These are phyloP conservation scores for Flaveria bidentis DNA, from an alignment of 129 eudicot species.

Conservation along the genomic window DNA sequence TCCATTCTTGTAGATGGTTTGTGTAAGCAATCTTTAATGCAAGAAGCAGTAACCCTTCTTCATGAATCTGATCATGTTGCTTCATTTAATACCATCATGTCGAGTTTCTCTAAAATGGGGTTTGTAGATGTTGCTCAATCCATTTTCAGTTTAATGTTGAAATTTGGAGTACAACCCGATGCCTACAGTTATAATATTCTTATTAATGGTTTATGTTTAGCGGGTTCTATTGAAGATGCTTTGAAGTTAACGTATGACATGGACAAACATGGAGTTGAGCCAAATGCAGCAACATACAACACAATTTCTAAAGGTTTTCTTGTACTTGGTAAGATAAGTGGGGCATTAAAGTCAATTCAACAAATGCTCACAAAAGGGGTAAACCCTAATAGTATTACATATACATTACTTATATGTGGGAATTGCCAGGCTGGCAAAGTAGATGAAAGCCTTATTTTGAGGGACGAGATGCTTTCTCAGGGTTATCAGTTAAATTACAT, in stretches of 20 bases:
- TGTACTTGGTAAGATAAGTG: constrained; percentile 59
- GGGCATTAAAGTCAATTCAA: constrained; percentile 41
- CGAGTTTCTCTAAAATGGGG: constrained; percentile 66
- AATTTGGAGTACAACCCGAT: constrained; percentile 79
- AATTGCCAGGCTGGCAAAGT: constrained; percentile 66
- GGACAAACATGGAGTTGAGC: constrained; percentile 72
- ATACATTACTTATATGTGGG: constrained; percentile 65
- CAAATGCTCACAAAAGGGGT: constrained; percentile 50
- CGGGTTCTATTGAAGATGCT: constrained; percentile 89
- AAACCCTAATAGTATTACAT: constrained; percentile 53
- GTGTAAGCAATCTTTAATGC: constrained; percentile 67
- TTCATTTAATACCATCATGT: constrained; percentile 71
- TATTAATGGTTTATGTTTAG: constrained; percentile 72
- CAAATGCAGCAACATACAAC: constrained; percentile 72
- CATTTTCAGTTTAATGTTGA: constrained; percentile 73
- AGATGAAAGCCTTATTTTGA: constrained; percentile 56
- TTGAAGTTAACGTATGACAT: constrained; percentile 61
- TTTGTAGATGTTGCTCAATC: constrained; percentile 70
- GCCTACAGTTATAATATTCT: constrained; percentile 83
- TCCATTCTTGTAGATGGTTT: constrained; percentile 76
- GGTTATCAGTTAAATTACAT: constrained; percentile 49
- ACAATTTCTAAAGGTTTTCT: constrained; percentile 72
- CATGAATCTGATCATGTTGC: constrained; percentile 46
- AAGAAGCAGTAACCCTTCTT: constrained; percentile 58
- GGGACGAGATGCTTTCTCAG: constrained; percentile 65